Evolutionary conservation across 1,139 yeast genomes (phyloP).

Genomic region (Candida sp.): DNA sequence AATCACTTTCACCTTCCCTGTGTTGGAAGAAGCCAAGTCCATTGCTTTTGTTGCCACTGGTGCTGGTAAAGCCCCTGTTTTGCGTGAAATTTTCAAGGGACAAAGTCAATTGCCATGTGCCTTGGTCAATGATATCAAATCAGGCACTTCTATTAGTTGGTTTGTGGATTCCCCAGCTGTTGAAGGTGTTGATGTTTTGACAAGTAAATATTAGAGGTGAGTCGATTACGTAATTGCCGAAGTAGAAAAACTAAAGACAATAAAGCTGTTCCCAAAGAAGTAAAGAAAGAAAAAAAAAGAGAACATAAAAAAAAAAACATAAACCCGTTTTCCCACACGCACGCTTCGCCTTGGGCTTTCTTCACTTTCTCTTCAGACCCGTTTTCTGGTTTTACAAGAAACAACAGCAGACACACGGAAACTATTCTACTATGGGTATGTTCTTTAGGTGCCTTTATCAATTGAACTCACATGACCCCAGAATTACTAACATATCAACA

Average conservation of each 20-base stretch:
- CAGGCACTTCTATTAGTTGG: conserved; percentile 66
- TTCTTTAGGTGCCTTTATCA: conserved; percentile 1
- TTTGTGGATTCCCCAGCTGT: conserved; percentile 81
- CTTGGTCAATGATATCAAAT: conserved; percentile 60
- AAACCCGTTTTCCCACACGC: neutral
- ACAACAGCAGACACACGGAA: neutral
- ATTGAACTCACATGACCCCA: neutral
- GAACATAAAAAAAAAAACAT: no score
- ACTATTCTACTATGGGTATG: conserved; percentile 22
- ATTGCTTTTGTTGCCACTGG: conserved; percentile 93
- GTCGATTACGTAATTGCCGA: neutral
- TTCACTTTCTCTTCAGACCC: neutral
- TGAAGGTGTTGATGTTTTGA: conserved; percentile 57
- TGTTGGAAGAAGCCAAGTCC: conserved; percentile 54
- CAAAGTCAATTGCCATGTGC: conserved; percentile 67
- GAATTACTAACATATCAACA: neutral
- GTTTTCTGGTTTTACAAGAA: no score
- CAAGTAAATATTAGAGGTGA: conserved; percentile 44
- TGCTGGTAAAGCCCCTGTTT: conserved; percentile 75
- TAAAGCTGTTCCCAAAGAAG: neutral
- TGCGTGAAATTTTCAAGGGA: conserved; percentile 72
- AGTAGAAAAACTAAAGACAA: neutral
- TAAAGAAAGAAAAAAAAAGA: neutral
- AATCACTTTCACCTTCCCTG: conserved; percentile 72
- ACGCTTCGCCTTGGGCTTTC: neutral